Evolutionary conservation across 2,329 filamentous ascomycete species (phyloP).

Genomic region (Cladophialophora yegresii): DNA sequence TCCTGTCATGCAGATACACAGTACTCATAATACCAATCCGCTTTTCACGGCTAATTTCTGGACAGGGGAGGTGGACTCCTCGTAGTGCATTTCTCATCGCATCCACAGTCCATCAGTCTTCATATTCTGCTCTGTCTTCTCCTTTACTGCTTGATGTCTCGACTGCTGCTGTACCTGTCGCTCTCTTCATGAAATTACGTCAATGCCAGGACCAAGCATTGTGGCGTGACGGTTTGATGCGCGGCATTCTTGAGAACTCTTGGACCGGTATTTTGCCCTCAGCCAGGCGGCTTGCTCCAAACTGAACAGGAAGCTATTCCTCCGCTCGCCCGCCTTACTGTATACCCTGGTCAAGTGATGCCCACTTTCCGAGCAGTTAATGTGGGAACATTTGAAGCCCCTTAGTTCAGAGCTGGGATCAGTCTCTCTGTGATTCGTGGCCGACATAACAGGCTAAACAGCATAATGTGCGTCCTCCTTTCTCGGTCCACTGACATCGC

Average conservation of each 20-base stretch:
- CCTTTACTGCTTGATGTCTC: background rate
- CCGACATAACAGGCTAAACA: slow-evolving; percentile 17
- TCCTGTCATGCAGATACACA: background rate
- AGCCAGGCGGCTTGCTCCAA: background rate
- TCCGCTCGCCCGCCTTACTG: slow-evolving; percentile 15
- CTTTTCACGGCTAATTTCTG: slow-evolving; percentile 15
- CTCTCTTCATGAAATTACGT: background rate
- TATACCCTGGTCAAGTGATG: slow-evolving; percentile 17
- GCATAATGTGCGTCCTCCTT: slow-evolving; percentile 10
- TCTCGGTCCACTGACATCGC: slow-evolving; percentile 6
- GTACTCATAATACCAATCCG: background rate
- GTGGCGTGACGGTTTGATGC: slow-evolving; percentile 4
- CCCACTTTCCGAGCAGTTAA: background rate
- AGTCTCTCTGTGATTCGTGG: background rate
- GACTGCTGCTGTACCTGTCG: background rate
- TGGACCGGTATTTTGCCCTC: background rate
- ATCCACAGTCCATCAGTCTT: background rate
- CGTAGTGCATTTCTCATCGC: background rate
- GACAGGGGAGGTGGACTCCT: background rate
- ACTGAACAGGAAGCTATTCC: slow-evolving; percentile 11
- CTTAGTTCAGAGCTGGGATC: background rate
- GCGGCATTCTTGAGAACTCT: background rate
- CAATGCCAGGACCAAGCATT: background rate
- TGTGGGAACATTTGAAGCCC: background rate
- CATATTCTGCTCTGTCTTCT: background rate